Base-by-base conservation (phyloP, 257 asterid genomes). In the Fraxinus americana region DNA sequence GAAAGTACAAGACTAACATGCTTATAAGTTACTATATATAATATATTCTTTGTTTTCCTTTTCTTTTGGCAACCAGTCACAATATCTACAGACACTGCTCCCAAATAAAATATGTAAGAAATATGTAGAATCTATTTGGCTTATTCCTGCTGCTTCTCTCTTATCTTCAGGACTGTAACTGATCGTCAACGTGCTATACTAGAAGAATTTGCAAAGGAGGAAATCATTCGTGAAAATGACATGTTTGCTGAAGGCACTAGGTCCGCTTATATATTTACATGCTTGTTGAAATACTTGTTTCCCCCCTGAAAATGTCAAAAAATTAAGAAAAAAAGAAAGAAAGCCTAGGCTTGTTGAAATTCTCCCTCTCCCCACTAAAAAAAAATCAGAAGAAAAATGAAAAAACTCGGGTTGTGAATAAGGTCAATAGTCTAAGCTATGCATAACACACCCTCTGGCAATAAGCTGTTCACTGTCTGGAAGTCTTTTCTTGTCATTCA, bases 201-300 rank as follows among this genome's bases (percentile, higher is more conserved):
- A 57, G 98, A 92, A 83, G 98, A 92, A 84, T 90, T 92, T 86
- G 98, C 84, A 43, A 72, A 87, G 89, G 90, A 92, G 86, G 94
- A 88, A 86, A 82, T 86, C 74, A 73, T 67, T 69, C 83, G 85
- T 5, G 89, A 83, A 71, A 78, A 84, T 52, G 68, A 76, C 82
- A 39, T 75, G 79, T 85, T 85, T 43, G 66, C 81, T 27, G 91
- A 84, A 83, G 91, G 85, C 78, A 91, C 73, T 74, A 83, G 94
- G 98, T 94, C 7, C 12, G 78, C 89, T 92, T 82, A 30, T 70
- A 13, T 52, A 50, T 48, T 59, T 78, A 52, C 80, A 65, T 78
- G 52, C 32, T 41, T 50, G 34, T 29, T 54, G 36, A 7, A 52
- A 27, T 41, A 50, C 19, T 39, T 29, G 27, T 59, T 27, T 39